These are phyloP conservation scores for Trichoderma harzianum DNA, from an alignment of 2,329 filamentous ascomycete genomes.

Conservation along the genomic window DNA sequence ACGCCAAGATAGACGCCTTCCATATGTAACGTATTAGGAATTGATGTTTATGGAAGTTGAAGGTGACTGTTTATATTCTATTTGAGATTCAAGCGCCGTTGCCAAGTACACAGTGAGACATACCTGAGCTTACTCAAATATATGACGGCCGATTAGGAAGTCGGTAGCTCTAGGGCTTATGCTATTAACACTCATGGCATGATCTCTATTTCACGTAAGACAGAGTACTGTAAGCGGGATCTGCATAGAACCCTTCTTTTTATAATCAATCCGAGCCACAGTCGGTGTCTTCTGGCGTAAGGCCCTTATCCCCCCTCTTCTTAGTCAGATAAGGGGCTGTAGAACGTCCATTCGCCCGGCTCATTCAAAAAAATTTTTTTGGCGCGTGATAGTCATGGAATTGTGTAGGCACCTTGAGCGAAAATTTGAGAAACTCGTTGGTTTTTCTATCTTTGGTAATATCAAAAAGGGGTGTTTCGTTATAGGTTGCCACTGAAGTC, in stretches of 20 bases:
- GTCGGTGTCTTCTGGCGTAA: neutral
- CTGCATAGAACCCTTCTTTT: neutral
- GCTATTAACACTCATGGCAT: neutral
- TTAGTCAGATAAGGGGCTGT: neutral
- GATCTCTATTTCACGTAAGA: neutral
- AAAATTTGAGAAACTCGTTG: neutral
- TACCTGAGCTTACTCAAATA: neutral
- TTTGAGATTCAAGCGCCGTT: neutral
- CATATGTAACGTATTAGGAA: neutral
- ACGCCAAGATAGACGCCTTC: neutral
- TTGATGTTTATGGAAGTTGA: neutral
- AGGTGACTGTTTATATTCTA: neutral
- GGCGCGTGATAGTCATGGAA: neutral
- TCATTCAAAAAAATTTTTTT: neutral
- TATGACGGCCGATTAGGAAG: neutral
- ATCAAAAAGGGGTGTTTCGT: neutral
- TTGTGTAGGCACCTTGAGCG: neutral
- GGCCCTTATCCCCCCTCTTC: neutral
- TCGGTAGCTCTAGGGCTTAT: neutral
- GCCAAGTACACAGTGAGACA: neutral
- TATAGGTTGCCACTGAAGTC: neutral
- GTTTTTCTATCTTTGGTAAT: neutral
- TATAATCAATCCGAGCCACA: neutral
- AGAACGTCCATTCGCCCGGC: neutral
- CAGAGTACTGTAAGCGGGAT: neutral